Base-by-base conservation (phyloP, 208 protist genomes). In the Leishmania tropica region DNA sequence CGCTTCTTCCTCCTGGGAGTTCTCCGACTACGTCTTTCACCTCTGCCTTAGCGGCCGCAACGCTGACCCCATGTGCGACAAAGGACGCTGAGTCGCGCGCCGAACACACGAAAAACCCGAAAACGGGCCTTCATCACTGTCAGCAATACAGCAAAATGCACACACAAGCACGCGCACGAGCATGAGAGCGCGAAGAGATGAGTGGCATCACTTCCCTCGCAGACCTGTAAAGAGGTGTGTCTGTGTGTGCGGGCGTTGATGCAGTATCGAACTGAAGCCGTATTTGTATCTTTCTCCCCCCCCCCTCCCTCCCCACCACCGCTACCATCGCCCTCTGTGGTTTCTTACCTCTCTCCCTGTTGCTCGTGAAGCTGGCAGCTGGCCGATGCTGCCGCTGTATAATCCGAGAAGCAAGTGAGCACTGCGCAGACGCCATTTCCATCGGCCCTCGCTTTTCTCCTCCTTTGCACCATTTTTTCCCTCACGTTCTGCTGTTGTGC, bases 21-120 rank as follows among this genome's bases (percentile, higher is more conserved):
- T 88, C 65, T 81, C 82, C 15, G 79, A 85, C 45, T 81, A 88
- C 67, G 31, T 88, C 45, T 83, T 88, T 62, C 53, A 72, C 19
- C 75, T 88, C 35, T 88, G 84, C 35, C 74, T 78, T 5, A 37
- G 68, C 45, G 74, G 65, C 15, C 40, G 64, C n/a, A 62, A 8
- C 75, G 5, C 51, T 28, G 5, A 24, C 35, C n/a, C 42, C 48
- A 5, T 21, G 31, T 60, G 48, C 10, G 35, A 17, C 21, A 31
- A n/a, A 45, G 13, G 35, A 15, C 42, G 5, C 17, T 58, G n/a
- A 64, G 17, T 42, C 7, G 53, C 15, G 24, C 19, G 13, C 19
- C 21, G 21, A 56, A 31, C 45, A 13, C 28, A 28, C 45, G 19
- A 28, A 2, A 45, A 13, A 51, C 4, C 48, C 6, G 6, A 53